Base-by-base conservation (phyloP, 2,329 filamentous ascomycete genomes). In the Ophiostoma ulmi region DNA sequence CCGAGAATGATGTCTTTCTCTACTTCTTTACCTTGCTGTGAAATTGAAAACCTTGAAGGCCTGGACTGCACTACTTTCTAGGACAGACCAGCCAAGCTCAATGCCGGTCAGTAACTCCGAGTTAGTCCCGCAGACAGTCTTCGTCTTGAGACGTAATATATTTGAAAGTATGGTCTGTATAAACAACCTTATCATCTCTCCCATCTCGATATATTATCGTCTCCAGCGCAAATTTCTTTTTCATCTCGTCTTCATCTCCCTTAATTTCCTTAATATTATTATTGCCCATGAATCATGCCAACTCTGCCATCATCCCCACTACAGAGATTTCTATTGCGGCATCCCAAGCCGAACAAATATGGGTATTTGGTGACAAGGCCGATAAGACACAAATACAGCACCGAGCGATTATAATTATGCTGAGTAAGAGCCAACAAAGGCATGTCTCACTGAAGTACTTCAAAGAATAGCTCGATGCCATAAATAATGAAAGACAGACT, bases 261-360 rank as follows among this genome's bases (percentile, higher is more conserved):
- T 20, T 48, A 48, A n/a, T 48, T 48, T 48, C 44, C 44, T 20
- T 48, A 48, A 48, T 8, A n/a, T 58, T 4, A n/a, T 58, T 4
- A 31, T 10, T 26, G n/a, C 52, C 52, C 52, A 58, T 58, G 52
- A 58, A 26, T 58, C 52, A 58, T 58, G 52, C 52, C 52, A 58
- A 26, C 22, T 26, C 52, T 58, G n/a, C 52, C 22, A 22, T 58
- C n/a, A 58, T 58, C n/a, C 14, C 52, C 52, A 58, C 52, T 26
- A 26, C 22, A 58, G 52, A 58, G 8, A 11, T 58, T 58, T 58
- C 52, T 17, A 58, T 22, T 58, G 11, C 52, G 52, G 52, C 52
- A 58, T 26, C 10, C 11, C 10, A 58, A 58, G 22, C 52, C 52
- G 52, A 58, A 26, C 11, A 58, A 58, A 58, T 58, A 58, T 31